phyloP scores from a whole-genome alignment of 371 early-diverging fungal genomes.

The Mycotypha africana region DNA sequence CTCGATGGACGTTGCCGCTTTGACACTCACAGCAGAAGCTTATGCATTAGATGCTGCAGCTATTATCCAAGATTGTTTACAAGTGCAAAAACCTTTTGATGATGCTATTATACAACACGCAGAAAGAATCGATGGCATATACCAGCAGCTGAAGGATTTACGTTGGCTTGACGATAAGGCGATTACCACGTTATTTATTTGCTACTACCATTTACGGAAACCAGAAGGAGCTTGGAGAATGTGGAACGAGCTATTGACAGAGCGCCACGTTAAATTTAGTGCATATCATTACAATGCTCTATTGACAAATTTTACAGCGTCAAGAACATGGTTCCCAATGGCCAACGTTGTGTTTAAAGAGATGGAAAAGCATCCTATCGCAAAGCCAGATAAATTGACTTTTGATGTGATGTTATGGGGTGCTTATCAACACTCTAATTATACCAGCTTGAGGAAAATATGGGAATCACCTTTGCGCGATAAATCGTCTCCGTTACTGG shows the following conservation, averaged over 20 bases:
- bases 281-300: slow-evolving; percentile 29
- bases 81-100: no score
- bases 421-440: slow-evolving; percentile 15
- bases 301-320: slow-evolving; percentile 12
- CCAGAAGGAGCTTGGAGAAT: slow-evolving; percentile 29
- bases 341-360: slow-evolving; percentile 23
- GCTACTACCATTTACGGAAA: slow-evolving; percentile 17
- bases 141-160: slow-evolving; percentile 2
- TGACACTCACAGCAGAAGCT: slow-evolving; percentile 26
- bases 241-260: slow-evolving; percentile 19
- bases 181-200: slow-evolving; percentile 17
- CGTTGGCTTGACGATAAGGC: slow-evolving; percentile 21
- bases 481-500: slow-evolving; percentile 5
- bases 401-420: slow-evolving; percentile 28
- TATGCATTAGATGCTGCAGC: slow-evolving; percentile 20
- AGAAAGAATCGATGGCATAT: slow-evolving; percentile 10
- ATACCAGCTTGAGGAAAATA: slow-evolving; percentile 7
- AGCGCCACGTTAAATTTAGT: background rate
- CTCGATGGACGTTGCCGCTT: slow-evolving; percentile 17
- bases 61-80: slow-evolving; percentile 1
- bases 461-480: background rate
- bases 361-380: slow-evolving; percentile 9
- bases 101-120: no score
- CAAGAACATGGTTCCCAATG: slow-evolving; percentile 23
- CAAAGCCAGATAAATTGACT: slow-evolving; percentile 13